A percentile compares a stretch with the other conserved stretches of the same genome.
These are phyloP conservation scores for Ambrosiella xylebori DNA, from an alignment of 2,329 filamentous ascomycete genomes.

Conservation along the genomic window DNA sequence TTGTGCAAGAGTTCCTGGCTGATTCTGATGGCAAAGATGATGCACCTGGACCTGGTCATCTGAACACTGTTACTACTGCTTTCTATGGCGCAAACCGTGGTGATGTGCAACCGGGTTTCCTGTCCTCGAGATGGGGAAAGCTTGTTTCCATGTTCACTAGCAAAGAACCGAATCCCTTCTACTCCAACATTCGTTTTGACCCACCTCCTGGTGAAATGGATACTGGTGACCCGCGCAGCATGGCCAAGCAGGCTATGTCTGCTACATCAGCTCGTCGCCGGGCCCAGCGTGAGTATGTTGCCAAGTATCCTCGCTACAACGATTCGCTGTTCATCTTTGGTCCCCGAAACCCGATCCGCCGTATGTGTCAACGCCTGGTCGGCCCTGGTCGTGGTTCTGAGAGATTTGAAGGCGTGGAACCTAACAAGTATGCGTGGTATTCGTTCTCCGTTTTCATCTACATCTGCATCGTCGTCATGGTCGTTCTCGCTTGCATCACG, in stretches of 20 bases:
- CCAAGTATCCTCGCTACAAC: slow-evolving; percentile 79
- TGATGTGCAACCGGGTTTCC: slow-evolving; percentile 36
- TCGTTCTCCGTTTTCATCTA: slow-evolving; percentile 88
- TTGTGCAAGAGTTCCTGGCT: slow-evolving; percentile 87
- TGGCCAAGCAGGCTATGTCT: slow-evolving; percentile 80
- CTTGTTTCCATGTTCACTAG: slow-evolving; percentile 38
- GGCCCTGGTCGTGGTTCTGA: slow-evolving; percentile 77
- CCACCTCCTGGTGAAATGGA: slow-evolving; percentile 48
- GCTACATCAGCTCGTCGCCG: slow-evolving; percentile 68
- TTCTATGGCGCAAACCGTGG: slow-evolving; percentile 18
- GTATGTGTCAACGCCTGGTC: slow-evolving; percentile 73
- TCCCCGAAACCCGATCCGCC: slow-evolving; percentile 60
- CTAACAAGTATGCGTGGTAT: slow-evolving; percentile 83
- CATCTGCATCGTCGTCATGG: slow-evolving; percentile 88
- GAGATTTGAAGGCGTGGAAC: slow-evolving; percentile 75
- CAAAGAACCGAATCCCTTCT: slow-evolving; percentile 84
- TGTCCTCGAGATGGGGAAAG: slow-evolving; percentile 46
- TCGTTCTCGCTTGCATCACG: slow-evolving; percentile 84
- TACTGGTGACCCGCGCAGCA: slow-evolving; percentile 56
- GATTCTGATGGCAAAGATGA: slow-evolving; percentile 35
- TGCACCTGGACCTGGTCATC: slow-evolving; percentile 10
- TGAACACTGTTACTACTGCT: slow-evolving; percentile 20
- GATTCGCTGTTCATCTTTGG: slow-evolving; percentile 77
- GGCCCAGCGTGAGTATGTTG: slow-evolving; percentile 79
- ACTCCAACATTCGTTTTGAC: slow-evolving; percentile 55